phyloP scores from a whole-genome alignment of 495 filamentous ascomycete species.

The Astrothelium subdiscretum region DNA sequence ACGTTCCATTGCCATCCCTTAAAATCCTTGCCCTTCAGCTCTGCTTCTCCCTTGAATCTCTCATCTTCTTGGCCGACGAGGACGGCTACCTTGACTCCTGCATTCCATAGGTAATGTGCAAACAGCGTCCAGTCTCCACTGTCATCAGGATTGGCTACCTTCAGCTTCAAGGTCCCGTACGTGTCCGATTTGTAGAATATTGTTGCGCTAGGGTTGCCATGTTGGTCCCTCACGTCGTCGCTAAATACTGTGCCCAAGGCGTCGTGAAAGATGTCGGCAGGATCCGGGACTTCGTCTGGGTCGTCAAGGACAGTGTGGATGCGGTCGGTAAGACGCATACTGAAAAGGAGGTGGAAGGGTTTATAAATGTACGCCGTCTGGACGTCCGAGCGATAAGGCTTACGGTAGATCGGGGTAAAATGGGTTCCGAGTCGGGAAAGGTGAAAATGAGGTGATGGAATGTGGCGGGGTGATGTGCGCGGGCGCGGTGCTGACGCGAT shows the following conservation, averaged over 20 bases:
- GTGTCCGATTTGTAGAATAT: slow-evolving; percentile 50
- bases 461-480: not conserved
- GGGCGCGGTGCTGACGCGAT: not conserved
- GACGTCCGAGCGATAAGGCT: not conserved
- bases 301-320: slow-evolving; percentile 12
- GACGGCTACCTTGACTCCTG: slow-evolving; percentile 61
- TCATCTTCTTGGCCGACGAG: slow-evolving; percentile 39
- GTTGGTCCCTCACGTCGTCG: slow-evolving; percentile 59
- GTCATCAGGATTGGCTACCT: slow-evolving; percentile 42
- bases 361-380: not conserved
- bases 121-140: slow-evolving; percentile 55
- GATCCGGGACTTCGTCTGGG: slow-evolving; percentile 34
- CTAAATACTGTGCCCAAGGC: slow-evolving; percentile 63
- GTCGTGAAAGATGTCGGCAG: slow-evolving; percentile 47
- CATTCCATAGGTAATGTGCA: slow-evolving; percentile 80
- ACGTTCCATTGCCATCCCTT: slow-evolving; percentile 37
- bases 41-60: not conserved
- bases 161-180: slow-evolving; percentile 33
- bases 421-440: not conserved
- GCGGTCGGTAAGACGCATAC: slow-evolving; percentile 6
- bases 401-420: not conserved
- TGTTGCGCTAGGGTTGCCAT: slow-evolving; percentile 56
- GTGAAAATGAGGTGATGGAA: not conserved
- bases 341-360: not conserved
- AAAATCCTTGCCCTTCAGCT: not conserved